These are phyloP conservation scores for Knoxia roxburghii DNA, from an alignment of 257 asterid species.

Conservation along the genomic window DNA sequence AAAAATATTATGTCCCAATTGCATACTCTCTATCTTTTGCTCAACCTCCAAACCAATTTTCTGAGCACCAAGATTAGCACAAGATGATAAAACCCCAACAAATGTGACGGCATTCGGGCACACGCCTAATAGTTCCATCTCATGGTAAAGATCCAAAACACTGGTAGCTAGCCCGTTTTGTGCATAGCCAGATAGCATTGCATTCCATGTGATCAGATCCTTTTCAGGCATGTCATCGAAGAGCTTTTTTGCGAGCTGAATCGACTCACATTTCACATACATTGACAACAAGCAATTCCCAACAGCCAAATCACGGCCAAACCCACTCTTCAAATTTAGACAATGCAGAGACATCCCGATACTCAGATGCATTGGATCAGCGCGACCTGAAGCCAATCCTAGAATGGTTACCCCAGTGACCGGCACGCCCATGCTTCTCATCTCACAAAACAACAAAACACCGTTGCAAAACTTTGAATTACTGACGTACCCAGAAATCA, in stretches of 20 bases:
- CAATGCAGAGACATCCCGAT: constrained; percentile 66
- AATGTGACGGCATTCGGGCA: constrained; percentile 74
- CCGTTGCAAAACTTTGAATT: constrained; percentile 34
- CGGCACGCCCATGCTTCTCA: constrained; percentile 42
- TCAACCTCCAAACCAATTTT: constrained; percentile 65
- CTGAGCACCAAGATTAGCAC: constrained; percentile 79
- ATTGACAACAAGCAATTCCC: constrained; percentile 74
- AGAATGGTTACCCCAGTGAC: constrained; percentile 50
- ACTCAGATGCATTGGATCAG: constrained; percentile 32
- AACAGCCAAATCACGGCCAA: constrained; percentile 41
- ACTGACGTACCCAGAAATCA: constrained; percentile 65
- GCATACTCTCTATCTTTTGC: constrained; percentile 30
- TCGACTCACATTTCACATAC: constrained; percentile 63
- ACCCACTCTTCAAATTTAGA: constrained; percentile 43
- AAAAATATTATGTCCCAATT: constrained; percentile 46
- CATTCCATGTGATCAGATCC: constrained; percentile 88
- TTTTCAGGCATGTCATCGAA: constrained; percentile 48
- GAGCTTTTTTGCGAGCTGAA: constrained; percentile 47
- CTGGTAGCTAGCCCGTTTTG: constrained; percentile 64
- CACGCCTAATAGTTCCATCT: constrained; percentile 48
- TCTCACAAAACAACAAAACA: constrained; percentile 38
- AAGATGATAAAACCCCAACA: constrained; percentile 74
- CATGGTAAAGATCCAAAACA: constrained; percentile 61
- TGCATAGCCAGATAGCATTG: constrained; percentile 84
- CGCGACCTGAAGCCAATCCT: constrained; percentile 77